phyloP scores from a whole-genome alignment of 176 grass and related monocot species.

The Phragmites australis region DNA sequence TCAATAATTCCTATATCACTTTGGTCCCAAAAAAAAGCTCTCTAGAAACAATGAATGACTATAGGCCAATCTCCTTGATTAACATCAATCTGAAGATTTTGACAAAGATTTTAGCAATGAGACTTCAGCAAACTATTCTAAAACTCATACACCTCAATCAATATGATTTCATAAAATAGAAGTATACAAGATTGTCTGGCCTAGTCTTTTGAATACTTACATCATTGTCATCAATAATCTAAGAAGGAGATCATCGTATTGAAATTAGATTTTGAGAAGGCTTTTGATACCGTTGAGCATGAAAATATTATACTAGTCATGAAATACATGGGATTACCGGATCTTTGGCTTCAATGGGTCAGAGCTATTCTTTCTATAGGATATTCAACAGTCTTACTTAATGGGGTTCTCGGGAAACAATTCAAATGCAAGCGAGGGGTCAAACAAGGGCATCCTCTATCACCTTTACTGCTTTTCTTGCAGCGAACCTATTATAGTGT shows the following conservation, averaged over 20 bases:
- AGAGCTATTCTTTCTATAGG: background rate
- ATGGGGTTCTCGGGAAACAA: background rate
- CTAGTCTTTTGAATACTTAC: background rate
- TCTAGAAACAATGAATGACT: background rate
- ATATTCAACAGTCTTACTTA: background rate
- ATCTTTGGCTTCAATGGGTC: background rate
- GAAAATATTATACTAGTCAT: background rate
- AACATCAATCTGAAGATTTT: background rate
- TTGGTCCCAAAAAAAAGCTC: too few species aligned
- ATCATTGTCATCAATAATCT: background rate
- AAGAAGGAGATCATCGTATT: background rate
- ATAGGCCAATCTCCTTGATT: background rate
- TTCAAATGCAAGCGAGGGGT: background rate
- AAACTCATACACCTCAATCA: background rate
- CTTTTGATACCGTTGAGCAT: background rate
- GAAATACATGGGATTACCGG: background rate
- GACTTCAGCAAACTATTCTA: background rate
- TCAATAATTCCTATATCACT: too few species aligned
- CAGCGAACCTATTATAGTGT: background rate
- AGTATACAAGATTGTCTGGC: background rate
- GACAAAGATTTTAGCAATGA: background rate
- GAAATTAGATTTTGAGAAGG: background rate
- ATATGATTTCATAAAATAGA: background rate
- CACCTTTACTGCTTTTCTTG: background rate
- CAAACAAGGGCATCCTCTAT: background rate